Evolutionary conservation across 192 early-diverging fungal species (phyloP), one percentile per base, ranked within the genome.

Genomic region (Backusella mclennaniae): DNA sequence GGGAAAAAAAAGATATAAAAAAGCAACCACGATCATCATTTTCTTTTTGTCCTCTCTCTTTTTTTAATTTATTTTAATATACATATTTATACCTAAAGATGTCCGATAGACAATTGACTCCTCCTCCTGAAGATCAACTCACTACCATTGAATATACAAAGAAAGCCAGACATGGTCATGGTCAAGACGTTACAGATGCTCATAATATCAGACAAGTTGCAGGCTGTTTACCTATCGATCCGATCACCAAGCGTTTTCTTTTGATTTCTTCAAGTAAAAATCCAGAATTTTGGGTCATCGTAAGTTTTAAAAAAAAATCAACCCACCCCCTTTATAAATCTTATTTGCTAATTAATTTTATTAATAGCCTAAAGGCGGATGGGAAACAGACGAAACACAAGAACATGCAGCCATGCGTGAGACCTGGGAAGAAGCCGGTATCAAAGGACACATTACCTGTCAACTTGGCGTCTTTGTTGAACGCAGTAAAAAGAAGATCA

Each of bases 391-490:
- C 66, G 89, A 90, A 79, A 84, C 89, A 6, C 79, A 85, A 39
- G 83, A 85, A 73, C 76, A 85, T 36, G 87, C 87, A n/a, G 89
- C 89, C 35, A 39, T 71, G 11, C 75, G 89, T 69, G 89, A 90
- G 72, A 90, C 89, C 11, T 90, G 85, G 81, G 89, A 90, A 82
- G 89, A 90, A 84, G 86, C 88, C 26, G 89, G 89, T 23, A 81
- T 79, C 7, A 83, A 80, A 76, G 89, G 89, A 9, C 74, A 29
- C n/a, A 85, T 90, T 70, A 82, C 78, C 4, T 44, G 56, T 12
- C 72, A 80, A 23, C 66, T 90, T 21, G 89, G 89, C 9, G 80
- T 81, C 46, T 90, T 78, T 39, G 85, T 84, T 56, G 81, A 86
- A 67, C 75, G 76, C 38, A 35, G 71, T 15, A 82, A 86, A 29